These are phyloP conservation scores for Gelatoporia subvermispora DNA, from an alignment of 768 basidiomycete species.

Conservation along the genomic window DNA sequence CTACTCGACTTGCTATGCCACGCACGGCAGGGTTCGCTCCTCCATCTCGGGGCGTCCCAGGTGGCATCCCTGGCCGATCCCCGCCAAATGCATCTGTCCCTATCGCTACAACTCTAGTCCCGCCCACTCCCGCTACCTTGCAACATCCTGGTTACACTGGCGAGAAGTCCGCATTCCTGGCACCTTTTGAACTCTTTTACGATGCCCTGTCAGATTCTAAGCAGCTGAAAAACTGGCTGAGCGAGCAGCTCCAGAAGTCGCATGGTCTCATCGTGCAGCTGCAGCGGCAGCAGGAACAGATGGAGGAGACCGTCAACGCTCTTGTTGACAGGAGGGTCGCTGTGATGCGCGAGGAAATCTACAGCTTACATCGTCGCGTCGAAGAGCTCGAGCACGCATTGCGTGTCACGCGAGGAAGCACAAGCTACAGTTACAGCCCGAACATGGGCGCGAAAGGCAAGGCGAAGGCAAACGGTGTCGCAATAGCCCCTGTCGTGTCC, in stretches of 20 bases:
- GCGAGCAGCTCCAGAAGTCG: conserved; percentile 66
- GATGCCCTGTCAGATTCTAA: conserved; percentile 79
- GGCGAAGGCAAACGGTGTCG: conserved; percentile 19
- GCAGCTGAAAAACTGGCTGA: conserved; percentile 72
- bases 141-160: conserved; percentile 55
- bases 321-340: conserved; percentile 59
- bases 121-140: conserved; percentile 64
- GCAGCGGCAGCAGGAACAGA: conserved; percentile 63
- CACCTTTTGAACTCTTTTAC: conserved; percentile 81
- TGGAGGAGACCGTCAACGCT: conserved; percentile 53
- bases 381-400: conserved; percentile 62
- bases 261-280: conserved; percentile 50
- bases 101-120: conserved; percentile 61
- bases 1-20: conserved; percentile 55
- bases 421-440: conserved; percentile 18
- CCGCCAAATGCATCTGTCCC: conserved; percentile 60
- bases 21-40: conserved; percentile 22
- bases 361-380: conserved; percentile 53
- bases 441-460: conserved; percentile 15
- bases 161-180: conserved; percentile 73
- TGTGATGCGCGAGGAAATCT: conserved; percentile 58
- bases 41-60: conserved; percentile 5
- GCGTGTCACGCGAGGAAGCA: conserved; percentile 12
- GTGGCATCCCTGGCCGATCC: conserved; percentile 35
- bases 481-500: conserved; percentile 5